Conservation (phyloP, 2,329 filamentous ascomycete species). For the Stromatinia cepivora region DNA sequence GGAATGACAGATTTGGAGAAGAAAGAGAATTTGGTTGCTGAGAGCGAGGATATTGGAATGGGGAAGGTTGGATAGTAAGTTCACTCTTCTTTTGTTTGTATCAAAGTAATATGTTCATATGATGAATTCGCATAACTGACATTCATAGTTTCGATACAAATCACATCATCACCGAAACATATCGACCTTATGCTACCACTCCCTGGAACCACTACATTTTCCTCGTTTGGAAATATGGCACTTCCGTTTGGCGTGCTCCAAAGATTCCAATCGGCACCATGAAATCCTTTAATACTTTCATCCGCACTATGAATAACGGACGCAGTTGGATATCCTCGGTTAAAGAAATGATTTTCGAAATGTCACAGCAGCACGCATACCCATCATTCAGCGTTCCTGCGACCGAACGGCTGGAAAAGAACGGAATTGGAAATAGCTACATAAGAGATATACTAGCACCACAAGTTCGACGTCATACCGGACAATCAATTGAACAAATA, state of each 20-base stretch:
- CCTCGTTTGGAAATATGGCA: neutral
- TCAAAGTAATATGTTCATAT: neutral
- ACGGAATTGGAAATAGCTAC: neutral
- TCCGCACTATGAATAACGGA: neutral
- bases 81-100: neutral
- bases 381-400: neutral
- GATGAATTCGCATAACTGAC: neutral
- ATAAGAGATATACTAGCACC: conserved; percentile 15
- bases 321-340: neutral
- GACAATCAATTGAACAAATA: neutral
- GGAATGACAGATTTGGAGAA: neutral
- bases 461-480: conserved; percentile 15
- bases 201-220: neutral
- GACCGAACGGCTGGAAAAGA: neutral
- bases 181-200: conserved; percentile 15
- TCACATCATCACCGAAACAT: neutral
- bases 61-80: conserved; percentile 12
- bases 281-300: neutral
- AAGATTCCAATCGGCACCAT: conserved; percentile 7
- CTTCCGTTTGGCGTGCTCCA: conserved; percentile 1
- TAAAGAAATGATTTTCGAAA: neutral
- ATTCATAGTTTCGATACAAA: conserved; percentile 1
- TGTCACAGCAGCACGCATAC: neutral
- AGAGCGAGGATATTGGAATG: neutral
- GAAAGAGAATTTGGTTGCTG: neutral